Base-by-base conservation (phyloP, 306 rosid species). In the Senna siamea region DNA sequence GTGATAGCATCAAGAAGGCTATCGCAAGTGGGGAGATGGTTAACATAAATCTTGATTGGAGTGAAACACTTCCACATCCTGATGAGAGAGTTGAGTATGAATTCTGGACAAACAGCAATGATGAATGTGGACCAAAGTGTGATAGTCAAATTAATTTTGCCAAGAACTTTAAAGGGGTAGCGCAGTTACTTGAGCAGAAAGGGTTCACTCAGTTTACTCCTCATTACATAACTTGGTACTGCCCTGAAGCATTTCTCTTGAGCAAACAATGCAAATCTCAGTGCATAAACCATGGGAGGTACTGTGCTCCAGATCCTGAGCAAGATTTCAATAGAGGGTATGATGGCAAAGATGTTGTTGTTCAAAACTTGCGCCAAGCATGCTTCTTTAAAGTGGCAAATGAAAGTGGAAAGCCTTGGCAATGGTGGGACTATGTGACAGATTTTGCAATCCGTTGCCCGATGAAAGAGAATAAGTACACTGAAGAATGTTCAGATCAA, bases 21-120 rank as follows among this genome's bases (percentile, higher is more conserved):
- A 84, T 94, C 38, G 74, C 91, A 11, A 61, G 57, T 56, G 78
- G 85, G 43, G 90, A 85, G n/a, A 85, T 94, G 95, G 97, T 94
- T 50, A 88, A 83, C 78, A 81, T 94, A 1, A 91, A 94, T 77
- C 94, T 94, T 58, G 98, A 94, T 80, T 94, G 98, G 98, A 85
- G 91, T 59, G 98, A 94, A 82, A 89, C 98, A n/a, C 94, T 94
- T 82, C 98, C 98, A 26, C 98, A 94, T 81, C 98, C 98, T 28
- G 98, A 94, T 62, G 97, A 94, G 53, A 92, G 98, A 57, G 98
- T 94, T 54, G 97, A 91, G 87, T 94, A 91, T 78, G 98, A 94
- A 79, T 83, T 89, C 34, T 94, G 98, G 98, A 91, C 98, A 19
- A 94, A 88, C 78, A 94, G 98, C 79, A 94, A 94, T 71, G 98